phyloP scores from a whole-genome alignment of 169 alveolate genomes.

The Plasmodium coatneyi region DNA sequence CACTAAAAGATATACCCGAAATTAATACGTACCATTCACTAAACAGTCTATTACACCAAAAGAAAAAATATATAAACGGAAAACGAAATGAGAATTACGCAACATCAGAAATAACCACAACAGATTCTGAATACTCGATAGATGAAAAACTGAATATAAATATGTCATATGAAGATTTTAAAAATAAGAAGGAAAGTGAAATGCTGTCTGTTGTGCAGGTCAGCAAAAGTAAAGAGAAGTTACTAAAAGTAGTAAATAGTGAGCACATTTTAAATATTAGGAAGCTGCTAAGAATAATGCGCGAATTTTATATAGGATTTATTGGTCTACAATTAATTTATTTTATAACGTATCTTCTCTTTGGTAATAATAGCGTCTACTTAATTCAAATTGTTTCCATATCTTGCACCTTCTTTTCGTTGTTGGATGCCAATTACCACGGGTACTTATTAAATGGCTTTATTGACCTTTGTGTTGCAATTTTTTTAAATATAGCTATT shows the following conservation, averaged over 20 bases:
- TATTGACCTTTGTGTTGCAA: conserved; percentile 57
- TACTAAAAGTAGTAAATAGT: conserved; percentile 60
- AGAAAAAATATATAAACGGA: background rate
- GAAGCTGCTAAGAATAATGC: conserved; percentile 51
- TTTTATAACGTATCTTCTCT: conserved; percentile 65
- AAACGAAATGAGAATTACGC: conserved; percentile 13
- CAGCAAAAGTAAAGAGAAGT: conserved; percentile 22
- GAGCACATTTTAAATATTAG: conserved; percentile 64
- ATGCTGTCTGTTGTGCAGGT: conserved; percentile 8
- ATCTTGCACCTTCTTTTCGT: conserved; percentile 67
- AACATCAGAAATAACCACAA: conserved; percentile 59
- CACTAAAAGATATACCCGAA: conserved; percentile 2
- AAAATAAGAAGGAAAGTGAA: conserved; percentile 41
- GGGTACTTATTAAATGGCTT: conserved; percentile 73
- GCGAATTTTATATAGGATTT: conserved; percentile 73
- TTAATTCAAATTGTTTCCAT: conserved; percentile 62
- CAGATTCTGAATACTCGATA: conserved; percentile 60
- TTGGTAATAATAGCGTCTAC: conserved; percentile 59
- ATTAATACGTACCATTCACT: conserved; percentile 32
- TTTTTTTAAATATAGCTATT: conserved; percentile 67
- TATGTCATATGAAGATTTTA: conserved; percentile 37
- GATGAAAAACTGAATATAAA: conserved; percentile 43
- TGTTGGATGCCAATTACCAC: conserved; percentile 70
- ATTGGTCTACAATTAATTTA: conserved; percentile 70
- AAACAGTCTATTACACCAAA: conserved; percentile 14